Evolutionary conservation across 495 filamentous ascomycete species (phyloP).

Genomic region (Amphirosellinia nigrospora): DNA sequence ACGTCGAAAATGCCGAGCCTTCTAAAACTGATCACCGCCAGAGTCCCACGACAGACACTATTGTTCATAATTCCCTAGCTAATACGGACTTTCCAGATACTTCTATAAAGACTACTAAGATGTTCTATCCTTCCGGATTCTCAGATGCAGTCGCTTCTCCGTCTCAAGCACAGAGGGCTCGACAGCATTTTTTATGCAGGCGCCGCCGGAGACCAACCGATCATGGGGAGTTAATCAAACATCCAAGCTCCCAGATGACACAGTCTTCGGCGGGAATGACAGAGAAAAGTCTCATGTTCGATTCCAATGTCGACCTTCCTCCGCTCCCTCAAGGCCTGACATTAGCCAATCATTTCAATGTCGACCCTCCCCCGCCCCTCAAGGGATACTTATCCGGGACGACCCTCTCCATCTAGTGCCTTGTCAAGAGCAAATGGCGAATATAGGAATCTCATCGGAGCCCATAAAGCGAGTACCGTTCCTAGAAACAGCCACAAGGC

Average conservation of each 20-base stretch:
- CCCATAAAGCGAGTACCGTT: background rate
- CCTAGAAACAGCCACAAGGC: background rate
- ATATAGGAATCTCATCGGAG: background rate
- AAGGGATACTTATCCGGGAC: slow-evolving; percentile 35
- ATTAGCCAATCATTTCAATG: slow-evolving; percentile 19
- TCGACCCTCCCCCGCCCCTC: background rate
- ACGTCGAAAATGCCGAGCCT: background rate
- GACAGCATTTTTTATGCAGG: slow-evolving; percentile 43
- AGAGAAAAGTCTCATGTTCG: slow-evolving; percentile 20
- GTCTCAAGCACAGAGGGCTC: slow-evolving; percentile 20
- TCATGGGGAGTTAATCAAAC: slow-evolving; percentile 26
- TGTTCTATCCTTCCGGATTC: background rate
- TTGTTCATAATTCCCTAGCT: slow-evolving; percentile 32
- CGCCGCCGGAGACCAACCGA: slow-evolving; percentile 34
- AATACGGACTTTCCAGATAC: slow-evolving; percentile 1
- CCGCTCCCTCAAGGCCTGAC: background rate
- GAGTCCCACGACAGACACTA: slow-evolving; percentile 33
- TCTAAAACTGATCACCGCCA: slow-evolving; percentile 10
- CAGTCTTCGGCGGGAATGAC: slow-evolving; percentile 20
- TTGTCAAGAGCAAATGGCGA: slow-evolving; percentile 21
- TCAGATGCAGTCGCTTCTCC: background rate
- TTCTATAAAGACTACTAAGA: background rate
- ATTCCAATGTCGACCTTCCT: slow-evolving; percentile 19
- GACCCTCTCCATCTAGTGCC: slow-evolving; percentile 34
- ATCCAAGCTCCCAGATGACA: background rate